phyloP scores from a whole-genome alignment of 306 rosid species.

The Lithocarpus polystachyus region DNA sequence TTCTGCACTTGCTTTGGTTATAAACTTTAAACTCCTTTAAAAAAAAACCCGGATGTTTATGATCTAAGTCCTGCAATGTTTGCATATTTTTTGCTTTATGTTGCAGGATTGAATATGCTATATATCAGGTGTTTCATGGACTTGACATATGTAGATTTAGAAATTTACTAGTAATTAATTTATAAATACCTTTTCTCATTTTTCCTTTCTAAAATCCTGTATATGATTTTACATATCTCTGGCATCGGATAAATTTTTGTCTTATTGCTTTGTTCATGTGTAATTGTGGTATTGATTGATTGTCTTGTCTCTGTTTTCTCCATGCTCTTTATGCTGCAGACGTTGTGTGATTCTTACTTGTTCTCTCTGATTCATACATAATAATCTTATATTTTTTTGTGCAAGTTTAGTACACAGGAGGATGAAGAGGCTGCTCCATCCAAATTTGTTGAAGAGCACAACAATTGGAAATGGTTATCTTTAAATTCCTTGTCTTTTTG shows the following conservation, averaged over 20 bases:
- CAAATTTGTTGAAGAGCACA: constrained; percentile 73
- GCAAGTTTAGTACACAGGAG: constrained; percentile 91
- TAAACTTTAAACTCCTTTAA: not conserved
- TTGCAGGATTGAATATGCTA: not conserved
- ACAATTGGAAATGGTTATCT: constrained; percentile 87
- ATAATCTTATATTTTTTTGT: constrained; percentile 4
- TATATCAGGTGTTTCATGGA: not conserved
- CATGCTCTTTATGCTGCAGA: constrained; percentile 11
- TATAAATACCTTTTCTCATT: not conserved
- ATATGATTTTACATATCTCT: not conserved
- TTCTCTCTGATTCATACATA: constrained; percentile 10
- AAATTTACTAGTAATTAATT: not conserved
- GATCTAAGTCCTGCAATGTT: too few relatives aligned
- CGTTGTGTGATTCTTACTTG: not conserved
- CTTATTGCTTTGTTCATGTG: not conserved
- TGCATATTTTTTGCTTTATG: not conserved
- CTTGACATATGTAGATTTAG: not conserved
- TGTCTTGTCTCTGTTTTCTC: too few relatives aligned
- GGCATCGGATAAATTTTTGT: not conserved
- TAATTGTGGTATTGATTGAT: too few relatives aligned
- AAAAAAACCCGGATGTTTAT: too few relatives aligned
- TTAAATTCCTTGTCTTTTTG: constrained; percentile 22
- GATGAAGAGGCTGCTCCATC: constrained; percentile 87
- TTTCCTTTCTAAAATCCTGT: not conserved
- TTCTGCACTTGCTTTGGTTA: not conserved